These are phyloP conservation scores for Solanum tarijense DNA, from an alignment of 257 asterid genomes.

Conservation along the genomic window DNA sequence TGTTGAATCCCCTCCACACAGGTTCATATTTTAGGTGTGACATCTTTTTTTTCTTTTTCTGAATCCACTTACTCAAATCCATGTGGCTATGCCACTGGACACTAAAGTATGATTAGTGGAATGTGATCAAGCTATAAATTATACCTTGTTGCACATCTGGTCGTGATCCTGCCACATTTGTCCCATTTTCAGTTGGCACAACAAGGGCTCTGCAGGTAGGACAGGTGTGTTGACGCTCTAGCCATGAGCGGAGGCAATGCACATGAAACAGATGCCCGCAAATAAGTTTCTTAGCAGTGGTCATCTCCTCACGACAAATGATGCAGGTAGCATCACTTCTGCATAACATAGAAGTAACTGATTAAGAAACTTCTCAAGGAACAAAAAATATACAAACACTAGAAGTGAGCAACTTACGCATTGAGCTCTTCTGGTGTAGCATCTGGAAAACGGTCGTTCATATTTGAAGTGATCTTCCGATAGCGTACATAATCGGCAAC, in stretches of 20 bases:
- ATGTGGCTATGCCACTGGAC: background rate
- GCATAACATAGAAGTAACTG: conserved; percentile 9
- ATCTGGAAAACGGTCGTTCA: conserved; percentile 94
- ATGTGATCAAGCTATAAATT: background rate
- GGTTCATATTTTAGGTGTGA: background rate
- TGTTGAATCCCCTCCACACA: background rate
- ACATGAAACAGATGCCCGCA: conserved; percentile 97
- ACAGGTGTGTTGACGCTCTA: conserved; percentile 88
- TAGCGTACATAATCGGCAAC: conserved; percentile 89
- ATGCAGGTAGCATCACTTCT: conserved; percentile 90
- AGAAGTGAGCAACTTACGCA: conserved; percentile 35
- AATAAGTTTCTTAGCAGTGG: conserved; percentile 74
- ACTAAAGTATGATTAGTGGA: background rate
- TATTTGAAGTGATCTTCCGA: conserved; percentile 85
- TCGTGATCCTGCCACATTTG: conserved; percentile 35
- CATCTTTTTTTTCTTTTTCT: background rate
- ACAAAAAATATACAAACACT: background rate
- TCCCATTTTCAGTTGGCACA: conserved; percentile 66
- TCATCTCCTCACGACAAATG: conserved; percentile 98
- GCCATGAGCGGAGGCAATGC: conserved; percentile 93
- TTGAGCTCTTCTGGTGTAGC: conserved; percentile 89
- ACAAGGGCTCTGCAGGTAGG: conserved; percentile 98
- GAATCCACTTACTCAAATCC: background rate
- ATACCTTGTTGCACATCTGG: conserved; percentile 63
- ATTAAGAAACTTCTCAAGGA: conserved; percentile 1